Conservation (phyloP, 345 rosid genomes). For the Citrus sp. region DNA sequence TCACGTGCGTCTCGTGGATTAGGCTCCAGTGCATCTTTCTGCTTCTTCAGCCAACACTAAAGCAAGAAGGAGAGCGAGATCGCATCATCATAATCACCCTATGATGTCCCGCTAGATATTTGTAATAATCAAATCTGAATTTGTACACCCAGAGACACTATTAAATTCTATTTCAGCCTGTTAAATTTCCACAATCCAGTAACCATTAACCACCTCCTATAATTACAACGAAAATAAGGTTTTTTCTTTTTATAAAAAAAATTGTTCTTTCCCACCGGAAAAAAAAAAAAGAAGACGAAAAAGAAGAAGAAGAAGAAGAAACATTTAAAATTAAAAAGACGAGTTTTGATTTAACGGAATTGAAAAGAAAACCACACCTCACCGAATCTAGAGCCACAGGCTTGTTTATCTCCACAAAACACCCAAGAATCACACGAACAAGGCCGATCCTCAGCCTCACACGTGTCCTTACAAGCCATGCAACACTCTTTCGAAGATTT, state of each 20-base stretch:
- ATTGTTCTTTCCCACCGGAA: not conserved
- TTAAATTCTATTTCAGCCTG: not conserved
- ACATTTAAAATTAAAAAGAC: no score
- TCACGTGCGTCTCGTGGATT: slow-evolving; percentile 18
- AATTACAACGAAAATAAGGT: no score
- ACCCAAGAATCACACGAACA: slow-evolving; percentile 50
- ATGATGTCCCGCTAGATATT: not conserved
- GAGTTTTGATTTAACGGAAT: not conserved
- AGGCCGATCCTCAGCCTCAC: slow-evolving; percentile 25
- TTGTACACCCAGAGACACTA: not conserved
- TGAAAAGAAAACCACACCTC: slow-evolving; percentile 24
- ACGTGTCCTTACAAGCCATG: slow-evolving; percentile 41
- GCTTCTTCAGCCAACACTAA: slow-evolving; percentile 40
- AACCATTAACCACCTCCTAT: not conserved
- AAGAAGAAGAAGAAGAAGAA: no score
- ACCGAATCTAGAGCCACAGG: slow-evolving; percentile 40
- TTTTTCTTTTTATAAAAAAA: no score
- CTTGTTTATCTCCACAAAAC: slow-evolving; percentile 35
- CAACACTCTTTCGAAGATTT: slow-evolving; percentile 38
- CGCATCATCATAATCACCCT: not conserved
- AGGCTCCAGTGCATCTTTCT: slow-evolving; percentile 24
- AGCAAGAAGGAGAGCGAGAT: not conserved
- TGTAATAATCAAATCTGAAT: not conserved
- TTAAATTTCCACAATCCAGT: not conserved
- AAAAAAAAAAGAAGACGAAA: not conserved